A percentile compares a stretch with the other conserved stretches of the same genome.
Evolutionary conservation across 805 yeast genomes (phyloP).

Genomic region (Yamadazyma kitorensis): DNA sequence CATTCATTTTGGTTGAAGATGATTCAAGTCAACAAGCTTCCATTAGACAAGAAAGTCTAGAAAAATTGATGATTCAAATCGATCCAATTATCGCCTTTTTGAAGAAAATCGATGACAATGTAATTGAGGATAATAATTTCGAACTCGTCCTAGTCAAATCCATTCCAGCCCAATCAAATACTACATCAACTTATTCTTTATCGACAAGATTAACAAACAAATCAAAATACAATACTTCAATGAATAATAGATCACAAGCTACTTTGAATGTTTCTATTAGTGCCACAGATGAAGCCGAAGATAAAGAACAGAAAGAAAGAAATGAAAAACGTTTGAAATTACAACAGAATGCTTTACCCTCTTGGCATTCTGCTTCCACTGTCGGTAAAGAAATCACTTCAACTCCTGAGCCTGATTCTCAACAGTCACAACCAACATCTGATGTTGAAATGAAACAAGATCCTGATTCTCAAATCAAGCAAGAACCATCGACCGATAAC

Average conservation of each 20-base stretch:
- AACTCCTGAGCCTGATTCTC: constrained; percentile 33
- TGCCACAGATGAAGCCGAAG: constrained; percentile 76
- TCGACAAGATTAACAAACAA: constrained; percentile 39
- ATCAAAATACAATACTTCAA: constrained; percentile 24
- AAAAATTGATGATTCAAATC: constrained; percentile 81
- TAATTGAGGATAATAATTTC: constrained; percentile 39
- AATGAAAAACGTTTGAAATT: constrained; percentile 68
- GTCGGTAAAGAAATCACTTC: constrained; percentile 62
- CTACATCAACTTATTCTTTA: constrained; percentile 67
- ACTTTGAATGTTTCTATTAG: constrained; percentile 87
- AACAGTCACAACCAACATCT: constrained; percentile 8
- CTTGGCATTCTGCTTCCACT: constrained; percentile 93
- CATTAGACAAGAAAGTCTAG: constrained; percentile 76
- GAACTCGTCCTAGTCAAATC: constrained; percentile 66
- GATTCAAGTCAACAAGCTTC: constrained; percentile 81
- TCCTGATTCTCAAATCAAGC: constrained; percentile 14
- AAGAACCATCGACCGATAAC: constrained; percentile 1
- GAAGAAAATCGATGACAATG: constrained; percentile 48
- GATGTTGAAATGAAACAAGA: constrained; percentile 8
- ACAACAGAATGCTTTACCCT: constrained; percentile 92
- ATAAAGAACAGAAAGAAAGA: constrained; percentile 60
- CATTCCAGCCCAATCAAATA: constrained; percentile 76
- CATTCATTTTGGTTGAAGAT: constrained; percentile 75
- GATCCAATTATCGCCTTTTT: constrained; percentile 83
- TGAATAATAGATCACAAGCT: constrained; percentile 62